Evolutionary conservation across 805 yeast species (phyloP), one percentile per base, ranked within the genome.

Genomic region (Zygotorulaspora chibaensis): DNA sequence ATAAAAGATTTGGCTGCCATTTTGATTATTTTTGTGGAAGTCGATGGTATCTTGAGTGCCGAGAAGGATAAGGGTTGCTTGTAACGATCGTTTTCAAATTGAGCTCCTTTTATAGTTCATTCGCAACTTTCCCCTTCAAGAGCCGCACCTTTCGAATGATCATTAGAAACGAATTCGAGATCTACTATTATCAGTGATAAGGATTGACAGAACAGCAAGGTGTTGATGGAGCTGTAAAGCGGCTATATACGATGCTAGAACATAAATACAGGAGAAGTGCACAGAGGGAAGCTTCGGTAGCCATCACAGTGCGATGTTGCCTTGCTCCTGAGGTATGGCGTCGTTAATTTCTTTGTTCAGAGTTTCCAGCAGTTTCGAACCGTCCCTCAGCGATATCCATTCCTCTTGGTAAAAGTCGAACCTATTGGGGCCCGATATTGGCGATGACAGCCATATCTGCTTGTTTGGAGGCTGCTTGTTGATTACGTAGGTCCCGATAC

Each of bases 391-490:
- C 10, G 90, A 83, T 10, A 81, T 68, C 99, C 99, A 93, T 45
- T 73, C 70, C 3, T 85, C 86, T 35, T 79, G 75, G 35, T 84
- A 73, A 51, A 76, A 78, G 63, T 93, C 98, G 58, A 80, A 85
- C 53, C 85, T 69, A 60, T 89, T 88, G 5, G 99, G 99, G 0
- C 99, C 99, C 7, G 95, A 84, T 3, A 88, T 61, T 0, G 99
- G 99, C 36, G 96, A 85, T 48, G 95, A 80, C 43, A 91, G 74
- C 99, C 99, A 93, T 26, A 93, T 84, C 65, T 93, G 99, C 67
- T 87, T 84, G 68, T 89, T 93, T 3, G 99, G 97, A 1, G 99
- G 99, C 67, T 93, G 98, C 61, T 89, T 91, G 70, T 93, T 93
- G 61, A 93, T 83, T 25, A 93, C 96, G 62, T 93, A 93, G 0